A percentile compares a stretch with the other conserved stretches of the same genome.
Evolutionary conservation across 345 rosid genomes (phyloP).

Genomic region (Trapa bicornis): DNA sequence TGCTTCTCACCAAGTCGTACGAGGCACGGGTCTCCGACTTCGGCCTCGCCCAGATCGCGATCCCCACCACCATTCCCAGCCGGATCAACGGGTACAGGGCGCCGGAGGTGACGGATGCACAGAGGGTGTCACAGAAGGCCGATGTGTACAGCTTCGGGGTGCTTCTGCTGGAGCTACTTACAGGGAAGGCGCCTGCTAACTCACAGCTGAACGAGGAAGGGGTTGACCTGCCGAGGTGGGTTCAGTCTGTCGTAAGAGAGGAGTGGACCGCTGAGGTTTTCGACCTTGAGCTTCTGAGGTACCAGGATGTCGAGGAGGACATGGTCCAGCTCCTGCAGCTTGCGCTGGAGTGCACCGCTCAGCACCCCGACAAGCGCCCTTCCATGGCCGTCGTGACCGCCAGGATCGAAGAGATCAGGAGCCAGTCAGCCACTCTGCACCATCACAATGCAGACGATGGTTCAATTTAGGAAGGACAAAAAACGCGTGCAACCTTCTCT

Average conservation of each 20-base stretch:
- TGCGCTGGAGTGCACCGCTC: constrained; percentile 27
- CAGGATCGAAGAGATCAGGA: constrained; percentile 16
- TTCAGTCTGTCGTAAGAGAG: constrained; percentile 28
- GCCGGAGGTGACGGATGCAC: constrained; percentile 34
- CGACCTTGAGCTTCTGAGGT: constrained; percentile 29
- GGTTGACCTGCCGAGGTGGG: constrained; percentile 43
- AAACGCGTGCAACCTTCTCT: not conserved
- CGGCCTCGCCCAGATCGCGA: constrained; percentile 26
- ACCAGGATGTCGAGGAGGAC: constrained; percentile 31
- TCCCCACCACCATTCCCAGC: constrained; percentile 23
- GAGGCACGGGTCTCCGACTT: constrained; percentile 35
- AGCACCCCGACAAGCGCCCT: constrained; percentile 40
- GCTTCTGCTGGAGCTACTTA: constrained; percentile 24
- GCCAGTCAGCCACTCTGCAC: constrained; percentile 5
- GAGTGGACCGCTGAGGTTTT: constrained; percentile 39
- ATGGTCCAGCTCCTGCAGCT: constrained; percentile 36
- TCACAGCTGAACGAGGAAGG: constrained; percentile 28
- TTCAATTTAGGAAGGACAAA: constrained; percentile 1
- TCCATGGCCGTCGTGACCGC: constrained; percentile 18
- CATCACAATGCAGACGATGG: constrained; percentile 1
- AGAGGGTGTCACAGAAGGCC: constrained; percentile 31
- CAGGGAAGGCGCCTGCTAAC: constrained; percentile 34
- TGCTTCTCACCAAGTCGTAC: constrained; percentile 28
- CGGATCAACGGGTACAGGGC: constrained; percentile 34
- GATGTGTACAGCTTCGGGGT: constrained; percentile 43